Percentiles rank a stretch among this genome's conserved stretches.
phyloP scores from a whole-genome alignment of 2,329 filamentous ascomycete genomes.

The Tolypocladium guangdongense region DNA sequence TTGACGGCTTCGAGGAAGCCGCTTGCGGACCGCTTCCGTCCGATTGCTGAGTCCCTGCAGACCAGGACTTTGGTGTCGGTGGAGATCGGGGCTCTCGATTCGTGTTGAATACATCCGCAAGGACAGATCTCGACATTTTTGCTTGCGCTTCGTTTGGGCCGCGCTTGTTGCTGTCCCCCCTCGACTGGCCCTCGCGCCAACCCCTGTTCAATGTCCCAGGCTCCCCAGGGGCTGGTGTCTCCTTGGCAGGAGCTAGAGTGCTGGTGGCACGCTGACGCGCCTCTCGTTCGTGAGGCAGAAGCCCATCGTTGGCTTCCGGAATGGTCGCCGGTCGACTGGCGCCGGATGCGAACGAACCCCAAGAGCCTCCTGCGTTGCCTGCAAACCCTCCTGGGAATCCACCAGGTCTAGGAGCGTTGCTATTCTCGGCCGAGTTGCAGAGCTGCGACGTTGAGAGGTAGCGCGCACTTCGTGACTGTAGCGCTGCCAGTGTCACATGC shows the following conservation, averaged over 20 bases:
- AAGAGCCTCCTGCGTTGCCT: constrained; percentile 8
- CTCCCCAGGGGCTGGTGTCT: background rate
- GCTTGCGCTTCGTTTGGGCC: constrained; percentile 4
- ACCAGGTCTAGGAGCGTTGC: constrained; percentile 7
- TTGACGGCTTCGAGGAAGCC: background rate
- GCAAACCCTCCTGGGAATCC: constrained; percentile 14
- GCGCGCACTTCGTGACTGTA: constrained; percentile 8
- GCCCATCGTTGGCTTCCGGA: constrained; percentile 7
- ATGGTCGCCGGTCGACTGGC: background rate
- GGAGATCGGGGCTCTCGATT: constrained; percentile 13
- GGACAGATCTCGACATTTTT: constrained; percentile 15
- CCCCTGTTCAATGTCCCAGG: background rate
- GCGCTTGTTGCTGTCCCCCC: background rate
- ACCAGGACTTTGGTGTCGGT: constrained; percentile 15
- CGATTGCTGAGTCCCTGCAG: constrained; percentile 6
- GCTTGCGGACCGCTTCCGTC: background rate
- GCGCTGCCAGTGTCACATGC: constrained; percentile 1
- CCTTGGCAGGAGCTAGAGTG: background rate
- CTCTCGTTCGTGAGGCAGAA: constrained; percentile 28
- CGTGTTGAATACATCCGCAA: constrained; percentile 22
- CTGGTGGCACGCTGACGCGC: constrained; percentile 18
- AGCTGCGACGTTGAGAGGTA: constrained; percentile 14
- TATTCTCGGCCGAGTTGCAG: constrained; percentile 9
- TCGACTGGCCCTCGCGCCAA: background rate
- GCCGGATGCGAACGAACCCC: constrained; percentile 8